phyloP scores from a whole-genome alignment of 106 monocot species.

The Apostasia shenzhenica region DNA sequence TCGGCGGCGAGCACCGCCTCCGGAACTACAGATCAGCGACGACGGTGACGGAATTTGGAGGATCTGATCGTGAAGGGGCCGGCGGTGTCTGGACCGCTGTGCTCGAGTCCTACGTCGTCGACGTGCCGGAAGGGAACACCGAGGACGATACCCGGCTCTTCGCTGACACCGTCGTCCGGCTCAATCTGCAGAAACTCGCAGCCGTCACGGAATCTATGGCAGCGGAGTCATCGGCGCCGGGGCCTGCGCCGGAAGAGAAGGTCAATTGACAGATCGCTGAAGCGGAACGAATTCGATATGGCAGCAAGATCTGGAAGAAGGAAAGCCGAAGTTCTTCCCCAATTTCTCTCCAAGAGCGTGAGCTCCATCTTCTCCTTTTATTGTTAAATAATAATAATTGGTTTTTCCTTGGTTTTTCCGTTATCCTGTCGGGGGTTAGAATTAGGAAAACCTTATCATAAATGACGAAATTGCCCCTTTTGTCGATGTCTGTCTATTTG shows the following conservation, averaged over 20 bases:
- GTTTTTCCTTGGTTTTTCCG: no score
- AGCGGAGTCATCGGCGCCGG: background rate
- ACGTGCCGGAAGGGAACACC: slow-evolving; percentile 71
- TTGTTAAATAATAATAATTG: no score
- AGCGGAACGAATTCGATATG: no score
- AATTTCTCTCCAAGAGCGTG: no score
- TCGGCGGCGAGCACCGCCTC: slow-evolving; percentile 80
- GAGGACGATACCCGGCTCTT: slow-evolving; percentile 68
- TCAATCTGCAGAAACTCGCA: slow-evolving; percentile 74
- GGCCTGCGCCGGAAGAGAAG: background rate
- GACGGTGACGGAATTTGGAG: slow-evolving; percentile 39
- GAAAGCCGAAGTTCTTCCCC: no score
- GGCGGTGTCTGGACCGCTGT: slow-evolving; percentile 40
- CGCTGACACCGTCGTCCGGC: slow-evolving; percentile 64
- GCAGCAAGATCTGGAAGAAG: no score
- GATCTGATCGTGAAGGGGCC: slow-evolving; percentile 5
- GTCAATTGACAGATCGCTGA: no score
- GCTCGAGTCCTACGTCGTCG: slow-evolving; percentile 72
- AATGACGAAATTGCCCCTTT: no score
- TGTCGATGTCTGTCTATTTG: no score
- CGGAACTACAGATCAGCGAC: slow-evolving; percentile 66
- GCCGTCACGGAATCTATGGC: slow-evolving; percentile 26
- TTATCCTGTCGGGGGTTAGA: no score
- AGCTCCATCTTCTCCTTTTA: no score
- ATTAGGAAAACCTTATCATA: no score